phyloP scores from a whole-genome alignment of 371 early-diverging fungal species.

The Lichtheimia ramosa region DNA sequence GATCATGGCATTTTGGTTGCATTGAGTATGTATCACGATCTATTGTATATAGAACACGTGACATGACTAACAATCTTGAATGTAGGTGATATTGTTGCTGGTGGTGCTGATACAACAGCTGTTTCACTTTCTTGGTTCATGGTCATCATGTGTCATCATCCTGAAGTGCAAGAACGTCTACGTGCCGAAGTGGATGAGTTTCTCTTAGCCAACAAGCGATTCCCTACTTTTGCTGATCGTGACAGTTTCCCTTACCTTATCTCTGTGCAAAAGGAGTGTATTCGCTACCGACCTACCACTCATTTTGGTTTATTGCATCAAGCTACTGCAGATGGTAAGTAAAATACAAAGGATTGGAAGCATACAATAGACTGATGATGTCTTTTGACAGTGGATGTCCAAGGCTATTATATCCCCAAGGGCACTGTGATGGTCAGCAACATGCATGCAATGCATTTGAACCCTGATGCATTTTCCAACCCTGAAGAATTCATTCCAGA shows the following conservation, averaged over 20 bases:
- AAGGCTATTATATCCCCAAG: constrained; percentile 39
- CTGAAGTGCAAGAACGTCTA: constrained; percentile 19
- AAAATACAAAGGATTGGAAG: not conserved
- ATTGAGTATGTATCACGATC: constrained; percentile 15
- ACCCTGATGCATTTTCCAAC: constrained; percentile 9
- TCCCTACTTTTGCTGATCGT: constrained; percentile 22
- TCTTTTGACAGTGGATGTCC: constrained; percentile 12
- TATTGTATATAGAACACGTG: not conserved
- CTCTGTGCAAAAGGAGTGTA: constrained; percentile 25
- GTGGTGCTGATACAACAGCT: constrained; percentile 24
- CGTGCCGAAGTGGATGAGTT: constrained; percentile 16
- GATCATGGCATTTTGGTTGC: constrained; percentile 16
- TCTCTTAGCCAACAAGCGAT: constrained; percentile 5
- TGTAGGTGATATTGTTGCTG: constrained; percentile 14
- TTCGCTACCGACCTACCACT: constrained; percentile 19
- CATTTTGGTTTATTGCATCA: constrained; percentile 19
- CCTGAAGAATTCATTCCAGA: constrained; percentile 25
- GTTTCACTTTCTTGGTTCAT: constrained; percentile 16
- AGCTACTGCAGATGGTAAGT: constrained; percentile 23
- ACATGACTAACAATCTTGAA: not conserved
- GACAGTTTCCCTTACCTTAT: constrained; percentile 16
- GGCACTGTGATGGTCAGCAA: constrained; percentile 25
- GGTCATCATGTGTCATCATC: constrained; percentile 17
- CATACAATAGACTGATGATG: not conserved
- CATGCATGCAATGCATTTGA: constrained; percentile 19